Percentiles rank a stretch among this genome's conserved stretches.
Evolutionary conservation across 495 filamentous ascomycete species (phyloP).

Genomic region (Apodospora peruviana): DNA sequence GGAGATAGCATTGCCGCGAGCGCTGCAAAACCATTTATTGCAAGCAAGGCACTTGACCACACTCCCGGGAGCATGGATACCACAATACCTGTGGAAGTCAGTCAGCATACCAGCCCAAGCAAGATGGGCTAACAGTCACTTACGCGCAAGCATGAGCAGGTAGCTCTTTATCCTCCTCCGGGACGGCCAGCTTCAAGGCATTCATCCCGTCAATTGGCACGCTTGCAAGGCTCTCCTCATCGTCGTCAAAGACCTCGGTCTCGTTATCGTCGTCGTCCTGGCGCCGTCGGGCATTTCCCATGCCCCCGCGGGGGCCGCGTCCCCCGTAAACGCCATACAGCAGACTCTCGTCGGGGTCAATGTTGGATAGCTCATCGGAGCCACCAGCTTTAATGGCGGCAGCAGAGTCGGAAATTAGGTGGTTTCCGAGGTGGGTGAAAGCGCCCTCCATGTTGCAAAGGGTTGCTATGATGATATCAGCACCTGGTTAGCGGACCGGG

Average conservation of each 20-base stretch:
- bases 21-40: slow-evolving; percentile 99
- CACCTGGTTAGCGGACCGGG: slow-evolving; percentile 6
- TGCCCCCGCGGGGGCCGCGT: slow-evolving; percentile 48
- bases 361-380: slow-evolving; percentile 55
- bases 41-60: slow-evolving; percentile 95
- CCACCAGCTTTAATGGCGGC: slow-evolving; percentile 66
- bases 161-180: slow-evolving; percentile 83
- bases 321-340: slow-evolving; percentile 61
- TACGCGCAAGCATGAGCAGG: slow-evolving; percentile 96
- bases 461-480: slow-evolving; percentile 7
- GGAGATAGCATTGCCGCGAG: slow-evolving; percentile 90
- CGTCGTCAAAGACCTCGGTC: slow-evolving; percentile 78
- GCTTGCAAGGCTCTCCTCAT: slow-evolving; percentile 87
- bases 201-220: slow-evolving; percentile 72
- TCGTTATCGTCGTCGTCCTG: slow-evolving; percentile 86
- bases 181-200: slow-evolving; percentile 55
- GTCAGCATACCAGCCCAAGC: slow-evolving; percentile 4
- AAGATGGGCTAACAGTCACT: slow-evolving; percentile 31
- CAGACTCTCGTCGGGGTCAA: slow-evolving; percentile 72
- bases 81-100: slow-evolving; percentile 68
- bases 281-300: slow-evolving; percentile 45
- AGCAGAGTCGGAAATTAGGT: slow-evolving; percentile 67
- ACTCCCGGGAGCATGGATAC: slow-evolving; percentile 90
- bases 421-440: slow-evolving; percentile 80
- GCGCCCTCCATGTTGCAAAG: slow-evolving; percentile 64